Conservation (phyloP, 768 basidiomycete species). For the Auriscalpium microsporum region DNA sequence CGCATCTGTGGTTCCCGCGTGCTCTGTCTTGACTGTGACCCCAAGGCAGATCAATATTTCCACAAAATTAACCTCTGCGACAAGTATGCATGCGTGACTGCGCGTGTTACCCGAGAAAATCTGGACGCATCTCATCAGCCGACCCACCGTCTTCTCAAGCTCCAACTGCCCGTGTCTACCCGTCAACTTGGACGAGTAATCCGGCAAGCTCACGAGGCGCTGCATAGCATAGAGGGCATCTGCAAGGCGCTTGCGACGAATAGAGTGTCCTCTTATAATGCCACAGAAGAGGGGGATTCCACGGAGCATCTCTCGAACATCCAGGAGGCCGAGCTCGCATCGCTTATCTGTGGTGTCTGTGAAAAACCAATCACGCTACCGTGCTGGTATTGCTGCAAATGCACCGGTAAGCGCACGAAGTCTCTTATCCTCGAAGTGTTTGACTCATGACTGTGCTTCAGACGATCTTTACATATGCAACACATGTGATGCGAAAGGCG, state of each 20-base stretch:
- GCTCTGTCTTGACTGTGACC: neutral
- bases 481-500: constrained; percentile 5
- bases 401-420: constrained; percentile 8
- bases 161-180: neutral
- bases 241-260: neutral
- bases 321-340: neutral
- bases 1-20: neutral
- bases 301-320: too few relatives aligned
- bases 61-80: neutral
- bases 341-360: constrained; percentile 17
- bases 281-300: too few relatives aligned
- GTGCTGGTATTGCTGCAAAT: constrained; percentile 26
- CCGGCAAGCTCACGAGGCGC: neutral
- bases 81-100: neutral
- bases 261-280: too few relatives aligned
- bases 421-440: too few relatives aligned
- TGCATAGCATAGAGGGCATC: neutral
- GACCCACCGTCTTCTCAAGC: neutral
- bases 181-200: neutral
- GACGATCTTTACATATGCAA: constrained; percentile 12
- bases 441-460: neutral
- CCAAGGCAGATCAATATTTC: neutral
- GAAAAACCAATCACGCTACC: constrained; percentile 14
- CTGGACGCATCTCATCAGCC: neutral
- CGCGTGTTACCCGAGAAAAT: neutral